Base-by-base conservation (phyloP, 1,139 yeast genomes). In the Candida labiduridarum region DNA sequence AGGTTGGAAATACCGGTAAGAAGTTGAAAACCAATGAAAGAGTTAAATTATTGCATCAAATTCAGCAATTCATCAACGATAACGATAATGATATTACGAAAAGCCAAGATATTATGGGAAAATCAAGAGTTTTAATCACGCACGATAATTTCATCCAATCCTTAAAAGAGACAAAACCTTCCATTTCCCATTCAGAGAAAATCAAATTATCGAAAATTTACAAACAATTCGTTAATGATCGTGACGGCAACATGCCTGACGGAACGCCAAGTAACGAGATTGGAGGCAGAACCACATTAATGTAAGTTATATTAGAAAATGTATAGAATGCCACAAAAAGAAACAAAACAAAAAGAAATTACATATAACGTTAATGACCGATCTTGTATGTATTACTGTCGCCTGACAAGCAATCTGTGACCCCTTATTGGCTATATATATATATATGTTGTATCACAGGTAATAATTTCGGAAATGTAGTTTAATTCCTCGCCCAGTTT, bases 221-320 rank as follows among this genome's bases (percentile, higher is more conserved):
- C 65, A 66, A 75, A 35, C 84, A 87, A 63, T 94, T 94, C 64
- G 82, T 87, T 14, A 80, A 85, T 30, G 94, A 84, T 31, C 72
- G 98, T 44, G 92, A 88, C 54, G 97, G 97, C 0, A 86, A 87
- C 52, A 84, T 92, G 91, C 96, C 96, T 1, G 85, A 84, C 58
- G 97, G 97, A 0, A 79, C 84, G 34, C 84, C 94, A 3, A 85
- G 96, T 57, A 85, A 77, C 45, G 95, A 89, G 50, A 80, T 91
- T 29, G 98, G 98, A 1, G 97, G 92, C 1, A 74, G 97, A 51
- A 81, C 89, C 2, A 86, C 92, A 0, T 69, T 88, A 48, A 84
- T 84, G 86, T 87, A 63, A 66, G 33, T 29, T 12, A 38, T 22
- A 10, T n/a, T 38, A 38, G 30, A 38, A n/a, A 4, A 11, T 10